These are phyloP conservation scores for Zygosaccharomyces lentus DNA, from an alignment of 805 yeast genomes.

Conservation along the genomic window DNA sequence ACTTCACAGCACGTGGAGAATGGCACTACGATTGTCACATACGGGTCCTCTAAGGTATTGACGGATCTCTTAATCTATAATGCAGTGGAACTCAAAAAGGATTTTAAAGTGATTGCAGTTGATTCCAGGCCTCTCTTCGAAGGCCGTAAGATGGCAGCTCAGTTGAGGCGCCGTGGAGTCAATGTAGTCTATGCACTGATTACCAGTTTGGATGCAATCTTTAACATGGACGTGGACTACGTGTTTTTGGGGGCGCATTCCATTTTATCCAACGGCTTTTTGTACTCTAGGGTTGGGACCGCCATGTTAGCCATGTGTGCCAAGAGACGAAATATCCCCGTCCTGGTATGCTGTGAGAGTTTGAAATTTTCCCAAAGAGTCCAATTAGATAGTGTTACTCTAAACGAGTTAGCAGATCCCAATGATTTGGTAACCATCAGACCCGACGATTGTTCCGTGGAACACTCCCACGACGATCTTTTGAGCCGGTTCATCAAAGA, in stretches of 20 bases:
- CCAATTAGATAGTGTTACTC: slow-evolving; percentile 92
- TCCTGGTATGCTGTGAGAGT: slow-evolving; percentile 91
- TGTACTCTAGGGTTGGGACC: slow-evolving; percentile 91
- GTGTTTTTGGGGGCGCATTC: slow-evolving; percentile 97
- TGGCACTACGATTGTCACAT: slow-evolving; percentile 78
- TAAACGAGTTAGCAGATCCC: slow-evolving; percentile 82
- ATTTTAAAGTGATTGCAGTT: slow-evolving; percentile 78
- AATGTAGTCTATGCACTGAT: slow-evolving; percentile 72
- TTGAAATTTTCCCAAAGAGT: slow-evolving; percentile 93
- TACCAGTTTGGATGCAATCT: slow-evolving; percentile 71
- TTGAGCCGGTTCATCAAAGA: slow-evolving; percentile 57
- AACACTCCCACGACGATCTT: slow-evolving; percentile 51
- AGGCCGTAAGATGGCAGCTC: slow-evolving; percentile 72
- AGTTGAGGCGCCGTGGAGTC: slow-evolving; percentile 58
- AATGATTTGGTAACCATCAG: slow-evolving; percentile 58
- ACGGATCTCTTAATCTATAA: slow-evolving; percentile 69
- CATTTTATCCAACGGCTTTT: slow-evolving; percentile 89
- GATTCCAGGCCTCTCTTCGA: slow-evolving; percentile 94
- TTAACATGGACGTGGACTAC: slow-evolving; percentile 76
- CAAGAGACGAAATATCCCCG: slow-evolving; percentile 83
- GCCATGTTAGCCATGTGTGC: slow-evolving; percentile 92
- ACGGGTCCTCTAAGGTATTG: slow-evolving; percentile 83
- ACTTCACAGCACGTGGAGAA: slow-evolving; percentile 74
- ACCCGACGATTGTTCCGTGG: slow-evolving; percentile 48
- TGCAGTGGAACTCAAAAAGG: slow-evolving; percentile 52